A percentile compares a stretch with the other conserved stretches of the same genome.
Evolutionary conservation across 169 alveolate species (phyloP).

Genomic region (Theileria parva): DNA sequence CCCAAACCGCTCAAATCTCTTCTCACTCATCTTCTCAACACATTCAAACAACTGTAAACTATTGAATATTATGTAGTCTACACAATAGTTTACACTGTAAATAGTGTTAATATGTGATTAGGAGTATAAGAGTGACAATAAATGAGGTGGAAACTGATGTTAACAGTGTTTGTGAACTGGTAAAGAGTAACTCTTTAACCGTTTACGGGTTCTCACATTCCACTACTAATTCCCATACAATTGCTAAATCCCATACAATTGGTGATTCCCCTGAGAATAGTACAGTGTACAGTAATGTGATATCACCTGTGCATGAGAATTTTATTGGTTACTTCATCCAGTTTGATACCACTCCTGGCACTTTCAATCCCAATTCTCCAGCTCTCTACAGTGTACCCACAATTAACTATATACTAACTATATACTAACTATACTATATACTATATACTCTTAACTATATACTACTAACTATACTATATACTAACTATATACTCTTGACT

Average conservation of each 20-base stretch:
- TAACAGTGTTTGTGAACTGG: background rate
- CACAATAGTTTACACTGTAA: conserved; percentile 18
- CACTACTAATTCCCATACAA: no score
- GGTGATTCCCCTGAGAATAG: no score
- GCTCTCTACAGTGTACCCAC: conserved; percentile 8
- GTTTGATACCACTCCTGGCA: conserved; percentile 24
- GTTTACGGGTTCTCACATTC: conserved; percentile 14
- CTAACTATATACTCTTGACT: no score
- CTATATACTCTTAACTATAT: no score
- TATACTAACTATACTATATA: no score
- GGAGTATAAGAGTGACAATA: background rate
- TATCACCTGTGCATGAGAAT: background rate
- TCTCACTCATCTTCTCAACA: conserved; percentile 34
- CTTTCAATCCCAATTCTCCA: conserved; percentile 22
- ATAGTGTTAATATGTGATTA: background rate
- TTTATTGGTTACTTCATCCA: conserved; percentile 14
- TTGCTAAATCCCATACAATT: no score
- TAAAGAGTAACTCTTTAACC: conserved; percentile 15
- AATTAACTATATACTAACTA: no score
- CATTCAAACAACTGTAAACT: conserved; percentile 69
- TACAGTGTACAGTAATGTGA: no score
- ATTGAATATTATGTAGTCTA: no score
- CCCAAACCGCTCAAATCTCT: conserved; percentile 67
- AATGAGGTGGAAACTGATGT: background rate
- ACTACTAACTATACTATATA: no score